Base-by-base conservation (phyloP, 768 basidiomycete genomes). In the Sarcomyxa edulis region DNA sequence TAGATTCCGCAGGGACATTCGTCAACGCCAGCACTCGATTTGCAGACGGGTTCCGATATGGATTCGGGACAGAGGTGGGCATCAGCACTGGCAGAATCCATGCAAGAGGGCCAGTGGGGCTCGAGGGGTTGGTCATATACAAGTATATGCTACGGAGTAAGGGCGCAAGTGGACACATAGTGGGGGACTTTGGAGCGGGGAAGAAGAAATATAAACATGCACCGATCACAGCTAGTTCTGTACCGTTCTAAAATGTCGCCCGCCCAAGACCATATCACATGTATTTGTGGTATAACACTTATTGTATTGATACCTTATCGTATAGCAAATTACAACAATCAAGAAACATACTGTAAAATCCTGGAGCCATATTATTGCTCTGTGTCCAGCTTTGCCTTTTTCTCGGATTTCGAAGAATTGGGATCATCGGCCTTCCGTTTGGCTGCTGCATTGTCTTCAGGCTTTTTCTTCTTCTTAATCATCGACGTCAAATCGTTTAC, bases 11-110 rank as follows among this genome's bases (percentile, higher is more conserved):
- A 1, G 90, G 93, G 21, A 90, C 90, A 4, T 99, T 85, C 52
- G 75, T 95, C 43, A 98, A 99, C 51, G 94, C 94, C 6, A 91
- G 86, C 53, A 97, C 96, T 7, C 76, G 96, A 25, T 98, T 99
- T 56, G 84, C 94, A 0, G 96, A 99, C 59, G 95, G 96, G 9
- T 96, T 94, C 62, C 65, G 95, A 44, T 98, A 92, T 55, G 96
- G 96, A 0, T 93, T 96, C 48, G 96, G 96, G 2, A 94, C 96
- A 4, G 96, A 98, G 61, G 95, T 99, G 0, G 96, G 96, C 7
- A 96, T 99, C 52, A 88, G 86, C 57, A 99, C 96, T 0, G 94
- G 95, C 1, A 81, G 88, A 54, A 95, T 96, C 40, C 96, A 99
- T 54, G 94, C 96, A 11, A 72, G 95, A 28, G 96, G 96, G 3